These are phyloP conservation scores for Trichoderma sp. DNA, from an alignment of 2,329 filamentous ascomycete genomes.

Conservation along the genomic window DNA sequence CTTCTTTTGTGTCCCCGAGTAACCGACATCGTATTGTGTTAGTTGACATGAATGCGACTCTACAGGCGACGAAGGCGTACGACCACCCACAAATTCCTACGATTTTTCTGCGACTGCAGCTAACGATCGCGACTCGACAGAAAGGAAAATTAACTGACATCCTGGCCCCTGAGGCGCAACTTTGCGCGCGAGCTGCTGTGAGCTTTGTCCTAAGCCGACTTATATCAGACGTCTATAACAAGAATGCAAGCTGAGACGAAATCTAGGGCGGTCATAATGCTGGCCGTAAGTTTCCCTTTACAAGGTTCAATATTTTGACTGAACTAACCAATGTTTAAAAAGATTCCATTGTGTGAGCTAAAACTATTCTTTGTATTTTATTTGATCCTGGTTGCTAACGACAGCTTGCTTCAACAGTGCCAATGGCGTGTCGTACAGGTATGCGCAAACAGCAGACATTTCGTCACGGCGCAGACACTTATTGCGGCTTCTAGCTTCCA, in stretches of 20 bases:
- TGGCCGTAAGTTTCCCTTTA: constrained; percentile 23
- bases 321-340: too few relatives aligned
- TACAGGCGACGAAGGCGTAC: constrained; percentile 43
- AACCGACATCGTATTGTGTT: constrained; percentile 32
- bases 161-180: constrained; percentile 39
- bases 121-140: constrained; percentile 34
- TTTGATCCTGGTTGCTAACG: constrained; percentile 15
- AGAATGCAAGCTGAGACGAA: constrained; percentile 31
- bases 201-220: constrained; percentile 32
- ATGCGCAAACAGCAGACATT: constrained; percentile 30
- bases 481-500: constrained; percentile 54
- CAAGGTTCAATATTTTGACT: too few relatives aligned
- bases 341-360: constrained; percentile 33
- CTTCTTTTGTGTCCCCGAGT: constrained; percentile 23
- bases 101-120: constrained; percentile 13
- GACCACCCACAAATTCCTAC: constrained; percentile 31
- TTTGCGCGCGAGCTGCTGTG: constrained; percentile 43
- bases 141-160: constrained; percentile 47
- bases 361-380: constrained; percentile 28
- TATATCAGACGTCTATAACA: constrained; percentile 17
- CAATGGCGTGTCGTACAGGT: constrained; percentile 46
- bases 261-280: constrained; percentile 40
- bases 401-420: constrained; percentile 29
- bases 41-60: constrained; percentile 34
- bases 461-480: not conserved